Conservation (phyloP, 2,329 filamentous ascomycete genomes). For the Colletotrichum australisinense region DNA sequence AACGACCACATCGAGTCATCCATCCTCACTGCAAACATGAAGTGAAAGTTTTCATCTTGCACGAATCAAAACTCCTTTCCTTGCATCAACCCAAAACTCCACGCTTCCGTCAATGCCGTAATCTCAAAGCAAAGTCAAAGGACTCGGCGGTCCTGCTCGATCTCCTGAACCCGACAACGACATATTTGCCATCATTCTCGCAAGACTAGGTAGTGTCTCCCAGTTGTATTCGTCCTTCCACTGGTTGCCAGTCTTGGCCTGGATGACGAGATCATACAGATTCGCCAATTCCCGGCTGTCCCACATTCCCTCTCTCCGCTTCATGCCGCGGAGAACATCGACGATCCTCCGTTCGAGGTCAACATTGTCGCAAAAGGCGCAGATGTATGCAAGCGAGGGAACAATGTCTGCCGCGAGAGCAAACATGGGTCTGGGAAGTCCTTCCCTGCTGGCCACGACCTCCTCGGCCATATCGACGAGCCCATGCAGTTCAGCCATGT, state of each 20-base stretch:
- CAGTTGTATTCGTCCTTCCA: slow-evolving; percentile 33
- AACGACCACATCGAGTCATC: not conserved
- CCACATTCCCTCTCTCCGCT: slow-evolving; percentile 35
- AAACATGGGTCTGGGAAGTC: slow-evolving; percentile 2
- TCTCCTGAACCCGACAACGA: not conserved
- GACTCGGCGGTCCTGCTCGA: not conserved
- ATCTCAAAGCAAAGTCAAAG: slow-evolving; percentile 10
- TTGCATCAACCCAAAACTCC: not conserved
- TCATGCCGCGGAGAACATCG: slow-evolving; percentile 23
- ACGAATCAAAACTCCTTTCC: too few relatives aligned
- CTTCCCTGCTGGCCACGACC: not conserved
- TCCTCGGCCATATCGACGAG: slow-evolving; percentile 29
- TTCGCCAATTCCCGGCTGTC: slow-evolving; percentile 35
- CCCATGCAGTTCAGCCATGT: not conserved
- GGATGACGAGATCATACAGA: slow-evolving; percentile 4
- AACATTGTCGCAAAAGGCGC: slow-evolving; percentile 31
- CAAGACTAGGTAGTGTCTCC: slow-evolving; percentile 20
- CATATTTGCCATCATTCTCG: slow-evolving; percentile 15
- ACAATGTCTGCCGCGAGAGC: slow-evolving; percentile 22
- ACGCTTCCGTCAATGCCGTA: not conserved
- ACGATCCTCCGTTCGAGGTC: slow-evolving; percentile 29
- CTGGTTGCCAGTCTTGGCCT: slow-evolving; percentile 15
- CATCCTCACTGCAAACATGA: not conserved
- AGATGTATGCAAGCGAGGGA: slow-evolving; percentile 28
- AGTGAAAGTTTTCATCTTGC: not conserved